Base-by-base conservation (phyloP, 441 rosid genomes). In the Manihot esculenta region DNA sequence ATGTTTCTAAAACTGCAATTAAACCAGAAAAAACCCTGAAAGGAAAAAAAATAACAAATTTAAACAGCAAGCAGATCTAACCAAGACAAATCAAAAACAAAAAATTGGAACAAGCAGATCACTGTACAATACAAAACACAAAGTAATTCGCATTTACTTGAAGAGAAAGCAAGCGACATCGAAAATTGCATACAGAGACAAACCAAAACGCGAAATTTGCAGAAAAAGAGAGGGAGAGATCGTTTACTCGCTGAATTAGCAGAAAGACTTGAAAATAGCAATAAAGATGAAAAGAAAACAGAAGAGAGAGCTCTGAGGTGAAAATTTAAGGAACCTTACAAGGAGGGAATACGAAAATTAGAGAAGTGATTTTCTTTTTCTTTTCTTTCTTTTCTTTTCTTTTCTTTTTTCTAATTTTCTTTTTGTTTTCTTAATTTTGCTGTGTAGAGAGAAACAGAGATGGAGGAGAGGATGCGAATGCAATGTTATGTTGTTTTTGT, bases 41-140 rank as follows among this genome's bases (percentile, higher is more conserved):
- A 81, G 7, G 33, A 44, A 71, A 69, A 51, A 72, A 54, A 30
- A 51, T 10, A 59, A 33, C 24, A 35, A 24, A 9, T 57, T 38
- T 18, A 71, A 63, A 55, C 78, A 63, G 73, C 60, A 69, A 76
- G 76, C 85, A 86, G 89, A 86, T 88, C 93, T 82, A 83, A 80
- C 78, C 65, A 23, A 24, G 70, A 54, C 50, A 63, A 24, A 72
- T 53, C 41, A 38, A 48, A 64, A 66, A 38, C n/a, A 62, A 21
- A 35, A 45, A 20, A 72, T 30, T 17, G 26, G 3, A 69, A 62
- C 30, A 24, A 24, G 10, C 62, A 49, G 62, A 74, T 65, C 76
- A 64, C 65, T 45, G 27, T 1, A 3, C 38, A 7, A 33, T 38
- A 7, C 7, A 38, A 5, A 38, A 5, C 9, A 38, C 42, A 38